A percentile compares a stretch with the other conserved stretches of the same genome.
Conservation (phyloP, 345 rosid genomes). For the Lenwebbia sp. region DNA sequence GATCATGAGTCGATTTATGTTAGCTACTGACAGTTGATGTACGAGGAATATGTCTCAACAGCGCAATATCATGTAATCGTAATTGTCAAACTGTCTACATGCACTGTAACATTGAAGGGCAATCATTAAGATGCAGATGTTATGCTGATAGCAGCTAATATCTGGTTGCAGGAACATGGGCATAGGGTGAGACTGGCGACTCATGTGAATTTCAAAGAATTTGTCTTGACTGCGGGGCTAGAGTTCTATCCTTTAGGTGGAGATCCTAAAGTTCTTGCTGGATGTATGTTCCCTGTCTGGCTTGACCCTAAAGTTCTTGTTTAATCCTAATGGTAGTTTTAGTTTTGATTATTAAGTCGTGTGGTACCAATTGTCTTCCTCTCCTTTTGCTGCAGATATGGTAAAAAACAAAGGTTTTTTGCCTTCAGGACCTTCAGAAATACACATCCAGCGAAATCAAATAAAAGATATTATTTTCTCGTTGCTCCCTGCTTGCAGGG, state of each 20-base stretch:
- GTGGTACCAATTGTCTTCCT: not conserved
- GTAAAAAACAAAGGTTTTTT: conserved; percentile 59
- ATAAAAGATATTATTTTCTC: conserved; percentile 37
- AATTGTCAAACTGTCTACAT: not conserved
- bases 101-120: not conserved
- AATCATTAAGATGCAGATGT: not conserved
- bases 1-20: not conserved
- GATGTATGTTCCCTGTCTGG: conserved; percentile 25
- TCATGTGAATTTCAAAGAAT: conserved; percentile 54
- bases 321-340: not conserved
- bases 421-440: conserved; percentile 51
- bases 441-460: conserved; percentile 40
- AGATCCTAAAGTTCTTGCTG: conserved; percentile 73
- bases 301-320: not conserved
- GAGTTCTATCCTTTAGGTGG: conserved; percentile 61
- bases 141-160: not conserved
- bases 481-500: conserved; percentile 35
- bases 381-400: conserved; percentile 29
- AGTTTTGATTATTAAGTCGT: not conserved
- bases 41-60: not conserved
- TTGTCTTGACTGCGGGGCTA: conserved; percentile 52
- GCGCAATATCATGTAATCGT: not conserved
- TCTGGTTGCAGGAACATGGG: conserved; percentile 42
- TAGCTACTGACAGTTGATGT: not conserved
- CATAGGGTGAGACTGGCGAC: conserved; percentile 67